Percentiles rank a stretch among this genome's conserved stretches.
These are phyloP conservation scores for Candida dajiaensis DNA, from an alignment of 805 yeast genomes.

Conservation along the genomic window DNA sequence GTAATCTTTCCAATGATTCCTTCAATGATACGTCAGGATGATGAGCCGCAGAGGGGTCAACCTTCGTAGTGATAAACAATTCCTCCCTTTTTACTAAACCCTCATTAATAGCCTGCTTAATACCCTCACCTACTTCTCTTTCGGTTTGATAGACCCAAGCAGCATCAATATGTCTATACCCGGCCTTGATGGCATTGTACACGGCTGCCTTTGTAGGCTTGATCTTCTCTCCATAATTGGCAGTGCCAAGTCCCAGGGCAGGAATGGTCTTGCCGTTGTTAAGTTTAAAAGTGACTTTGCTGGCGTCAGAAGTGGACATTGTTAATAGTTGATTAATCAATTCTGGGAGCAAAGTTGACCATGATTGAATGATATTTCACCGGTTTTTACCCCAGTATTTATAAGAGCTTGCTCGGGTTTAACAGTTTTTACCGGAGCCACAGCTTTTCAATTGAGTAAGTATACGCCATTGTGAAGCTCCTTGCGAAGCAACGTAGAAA, in stretches of 20 bases:
- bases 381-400: no score
- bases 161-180: constrained; percentile 57
- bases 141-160: constrained; percentile 61
- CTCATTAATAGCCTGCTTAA: constrained; percentile 24
- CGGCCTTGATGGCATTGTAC: constrained; percentile 40
- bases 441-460: no score
- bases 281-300: constrained; percentile 37
- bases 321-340: no score
- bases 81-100: constrained; percentile 36
- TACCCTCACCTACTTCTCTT: constrained; percentile 47
- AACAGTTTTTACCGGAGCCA: no score
- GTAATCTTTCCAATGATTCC: constrained; percentile 38
- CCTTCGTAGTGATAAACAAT: constrained; percentile 56
- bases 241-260: constrained; percentile 64
- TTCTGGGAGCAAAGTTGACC: no score
- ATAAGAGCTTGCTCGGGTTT: no score
- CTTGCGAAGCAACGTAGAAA: no score
- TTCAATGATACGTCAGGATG: constrained; percentile 42
- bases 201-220: constrained; percentile 48
- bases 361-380: no score
- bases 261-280: constrained; percentile 56
- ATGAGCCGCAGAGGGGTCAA: constrained; percentile 18
- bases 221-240: constrained; percentile 41
- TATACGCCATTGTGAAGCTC: no score
- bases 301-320: constrained; percentile 13